Percentiles rank a stretch among this genome's conserved stretches.
These are phyloP conservation scores for Aspergillus quadrilineatus DNA, from an alignment of 2,329 filamentous ascomycete genomes.

Conservation along the genomic window DNA sequence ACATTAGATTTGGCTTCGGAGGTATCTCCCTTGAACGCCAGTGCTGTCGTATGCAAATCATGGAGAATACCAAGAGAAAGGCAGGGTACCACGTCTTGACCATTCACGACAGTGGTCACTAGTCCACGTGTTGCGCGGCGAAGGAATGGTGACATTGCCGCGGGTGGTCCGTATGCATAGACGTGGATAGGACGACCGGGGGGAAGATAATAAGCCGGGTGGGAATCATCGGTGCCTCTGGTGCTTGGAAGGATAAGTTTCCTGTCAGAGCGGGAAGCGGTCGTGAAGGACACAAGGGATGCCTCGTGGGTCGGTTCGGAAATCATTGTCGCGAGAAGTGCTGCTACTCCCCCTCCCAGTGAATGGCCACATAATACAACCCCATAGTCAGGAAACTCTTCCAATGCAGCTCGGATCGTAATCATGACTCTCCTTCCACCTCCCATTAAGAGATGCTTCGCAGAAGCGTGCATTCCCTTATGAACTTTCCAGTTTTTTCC, in stretches of 20 bases:
- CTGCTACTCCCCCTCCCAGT: conserved; percentile 67
- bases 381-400: conserved; percentile 67
- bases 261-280: conserved; percentile 48
- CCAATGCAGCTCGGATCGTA: conserved; percentile 64
- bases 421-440: conserved; percentile 66
- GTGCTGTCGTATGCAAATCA: conserved; percentile 69
- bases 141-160: conserved; percentile 69
- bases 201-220: conserved; percentile 55
- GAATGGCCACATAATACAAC: conserved; percentile 70
- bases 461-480: conserved; percentile 72
- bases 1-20: conserved; percentile 67
- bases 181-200: conserved; percentile 71
- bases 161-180: conserved; percentile 74
- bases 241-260: background rate
- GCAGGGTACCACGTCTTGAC: conserved; percentile 70
- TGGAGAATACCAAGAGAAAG: conserved; percentile 72
- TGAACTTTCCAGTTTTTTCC: conserved; percentile 68
- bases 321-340: conserved; percentile 69
- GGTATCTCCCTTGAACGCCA: conserved; percentile 72
- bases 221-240: conserved; percentile 19
- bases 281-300: conserved; percentile 61
- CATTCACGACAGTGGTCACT: conserved; percentile 72
- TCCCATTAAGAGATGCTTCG: conserved; percentile 65
- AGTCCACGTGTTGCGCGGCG: conserved; percentile 69
- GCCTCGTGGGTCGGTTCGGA: conserved; percentile 57